phyloP scores from a whole-genome alignment of 2,329 filamentous ascomycete species.

The Alternaria alternata region DNA sequence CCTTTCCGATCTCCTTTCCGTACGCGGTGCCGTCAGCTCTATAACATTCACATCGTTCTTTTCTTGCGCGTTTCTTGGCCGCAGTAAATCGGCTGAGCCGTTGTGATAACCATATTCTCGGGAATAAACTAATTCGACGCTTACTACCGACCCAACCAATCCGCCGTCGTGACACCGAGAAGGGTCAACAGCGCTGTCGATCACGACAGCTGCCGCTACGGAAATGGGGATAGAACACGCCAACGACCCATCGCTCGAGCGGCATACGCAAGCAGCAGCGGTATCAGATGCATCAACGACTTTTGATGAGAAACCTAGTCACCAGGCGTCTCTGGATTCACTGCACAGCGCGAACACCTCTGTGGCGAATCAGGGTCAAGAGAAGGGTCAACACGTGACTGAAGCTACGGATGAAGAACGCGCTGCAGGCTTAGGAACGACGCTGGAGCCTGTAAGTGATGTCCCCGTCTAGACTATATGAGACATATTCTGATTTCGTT shows the following conservation, averaged over 20 bases:
- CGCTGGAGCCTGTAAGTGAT: slow-evolving; percentile 23
- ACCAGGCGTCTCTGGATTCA: slow-evolving; percentile 21
- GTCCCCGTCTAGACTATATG: too few species aligned
- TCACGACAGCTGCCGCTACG: background rate
- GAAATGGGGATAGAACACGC: background rate
- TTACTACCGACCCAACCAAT: background rate
- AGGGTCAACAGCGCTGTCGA: background rate
- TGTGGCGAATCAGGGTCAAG: slow-evolving; percentile 14
- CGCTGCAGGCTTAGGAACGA: slow-evolving; percentile 1
- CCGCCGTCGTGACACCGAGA: background rate
- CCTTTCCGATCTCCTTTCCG: background rate
- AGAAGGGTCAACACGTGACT: slow-evolving; percentile 25
- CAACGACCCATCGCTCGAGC: slow-evolving; percentile 1
- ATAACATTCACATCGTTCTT: background rate
- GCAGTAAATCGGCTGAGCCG: background rate
- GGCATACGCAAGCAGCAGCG: background rate
- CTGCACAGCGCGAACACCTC: slow-evolving; percentile 16
- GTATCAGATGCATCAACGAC: slow-evolving; percentile 1
- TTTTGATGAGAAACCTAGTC: slow-evolving; percentile 29
- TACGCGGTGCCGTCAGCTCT: background rate
- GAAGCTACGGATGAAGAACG: slow-evolving; percentile 12
- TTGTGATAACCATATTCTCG: background rate
- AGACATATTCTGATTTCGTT: too few species aligned
- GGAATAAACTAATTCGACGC: background rate
- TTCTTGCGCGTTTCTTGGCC: background rate